Base-by-base conservation (phyloP, 2,329 filamentous ascomycete genomes). In the Xylariaceae sp. region DNA sequence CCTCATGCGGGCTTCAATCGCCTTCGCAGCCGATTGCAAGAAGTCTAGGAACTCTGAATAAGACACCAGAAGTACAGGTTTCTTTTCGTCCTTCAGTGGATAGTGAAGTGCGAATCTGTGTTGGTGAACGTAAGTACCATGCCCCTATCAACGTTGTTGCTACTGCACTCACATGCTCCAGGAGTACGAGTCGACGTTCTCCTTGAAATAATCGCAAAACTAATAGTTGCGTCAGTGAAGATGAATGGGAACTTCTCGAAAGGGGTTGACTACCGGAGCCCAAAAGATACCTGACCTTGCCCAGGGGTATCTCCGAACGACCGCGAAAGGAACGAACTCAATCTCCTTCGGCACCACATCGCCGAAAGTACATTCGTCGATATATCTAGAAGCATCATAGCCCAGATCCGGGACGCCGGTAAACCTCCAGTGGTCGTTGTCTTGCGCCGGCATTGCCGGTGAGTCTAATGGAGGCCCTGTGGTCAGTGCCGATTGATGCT, bases 31-130 rank as follows among this genome's bases (percentile, higher is more conserved):
- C 3, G 82, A 77, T 2, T 79, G 69, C 0, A 96, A 76, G 4
- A 94, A 82, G 92, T 82, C 70, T 96, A 88, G 1, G 69, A 66
- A 1, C 85, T 84, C 0, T 86, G 83, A 0, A 95, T 82, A 42
- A 96, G 79, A 23, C 93, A 73, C 30, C 88, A 76, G 23, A 30
- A 30, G 23, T 30, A 30, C 23, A 1, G 86, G 83, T 54, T 79
- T 80, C 35, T 76, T 72, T 11, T 76, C 73, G 6, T 75, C 65
- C 2, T 75, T 71, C 13, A 69, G 64, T 0, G 83, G 81, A 52
- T 82, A 76, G 69, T 85, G 79, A 1, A 59, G 59, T 10, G 51
- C 42, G 50, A 63, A 66, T 11, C 64, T 66, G 23, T 8, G 50
- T 39, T 30, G 7, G 45, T 3, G 13, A 23, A 5, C 51, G 57